Evolutionary conservation across 306 rosid genomes (phyloP).

Genomic region (Prosopis cineraria): DNA sequence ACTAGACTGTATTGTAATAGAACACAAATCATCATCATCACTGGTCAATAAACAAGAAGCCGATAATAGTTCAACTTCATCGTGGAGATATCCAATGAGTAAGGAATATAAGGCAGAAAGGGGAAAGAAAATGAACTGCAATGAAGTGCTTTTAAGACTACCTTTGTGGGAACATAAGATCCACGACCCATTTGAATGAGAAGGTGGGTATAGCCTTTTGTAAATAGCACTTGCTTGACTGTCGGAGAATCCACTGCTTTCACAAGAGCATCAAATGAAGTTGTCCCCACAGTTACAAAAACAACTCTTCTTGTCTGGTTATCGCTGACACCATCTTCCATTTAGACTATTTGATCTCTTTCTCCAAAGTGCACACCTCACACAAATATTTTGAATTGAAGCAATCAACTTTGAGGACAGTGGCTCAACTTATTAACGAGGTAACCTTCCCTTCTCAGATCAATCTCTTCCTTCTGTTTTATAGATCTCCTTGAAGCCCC

Average conservation of each 20-base stretch:
- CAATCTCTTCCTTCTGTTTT: background rate
- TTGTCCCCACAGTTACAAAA: constrained; percentile 86
- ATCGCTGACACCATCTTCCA: constrained; percentile 44
- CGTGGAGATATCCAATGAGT: background rate
- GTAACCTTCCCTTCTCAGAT: background rate
- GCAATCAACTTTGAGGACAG: background rate
- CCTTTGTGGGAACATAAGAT: constrained; percentile 70
- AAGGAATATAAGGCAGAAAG: background rate
- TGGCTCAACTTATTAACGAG: background rate
- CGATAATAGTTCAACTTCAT: background rate
- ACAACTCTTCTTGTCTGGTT: constrained; percentile 45
- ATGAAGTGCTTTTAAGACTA: constrained; percentile 17
- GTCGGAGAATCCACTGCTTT: constrained; percentile 51
- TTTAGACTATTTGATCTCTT: constrained; percentile 1
- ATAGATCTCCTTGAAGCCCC: background rate
- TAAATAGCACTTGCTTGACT: constrained; percentile 53
- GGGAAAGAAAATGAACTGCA: background rate
- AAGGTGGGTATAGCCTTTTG: constrained; percentile 77
- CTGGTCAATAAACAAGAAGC: background rate
- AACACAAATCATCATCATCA: background rate
- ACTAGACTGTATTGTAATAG: background rate
- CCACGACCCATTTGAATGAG: constrained; percentile 89
- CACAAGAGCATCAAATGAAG: constrained; percentile 80
- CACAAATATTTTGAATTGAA: background rate
- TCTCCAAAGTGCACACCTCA: background rate